Conservation (phyloP, 257 asterid species). For the Nicotiana benthamiana region DNA sequence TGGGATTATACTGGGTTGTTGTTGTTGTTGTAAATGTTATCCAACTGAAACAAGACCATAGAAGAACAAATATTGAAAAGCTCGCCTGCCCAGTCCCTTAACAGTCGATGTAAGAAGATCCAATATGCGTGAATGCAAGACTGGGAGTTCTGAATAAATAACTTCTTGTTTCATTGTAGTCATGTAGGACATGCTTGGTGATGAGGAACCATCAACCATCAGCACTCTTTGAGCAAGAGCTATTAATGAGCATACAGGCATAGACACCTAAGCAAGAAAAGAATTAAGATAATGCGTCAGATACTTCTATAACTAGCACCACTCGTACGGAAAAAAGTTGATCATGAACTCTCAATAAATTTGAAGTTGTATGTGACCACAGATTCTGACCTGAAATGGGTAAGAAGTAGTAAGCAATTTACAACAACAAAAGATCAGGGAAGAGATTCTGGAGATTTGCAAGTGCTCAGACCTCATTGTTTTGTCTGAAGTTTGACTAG, state of each 20-base stretch:
- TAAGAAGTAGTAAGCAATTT: constrained; percentile 60
- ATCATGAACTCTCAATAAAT: neutral
- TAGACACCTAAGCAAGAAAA: constrained; percentile 48
- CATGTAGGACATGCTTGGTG: constrained; percentile 42
- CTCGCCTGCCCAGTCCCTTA: constrained; percentile 65
- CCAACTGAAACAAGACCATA: neutral
- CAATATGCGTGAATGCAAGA: constrained; percentile 53
- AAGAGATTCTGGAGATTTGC: constrained; percentile 57
- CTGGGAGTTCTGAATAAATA: constrained; percentile 67
- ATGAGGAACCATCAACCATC: constrained; percentile 64
- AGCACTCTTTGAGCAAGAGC: constrained; percentile 70
- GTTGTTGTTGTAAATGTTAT: too few species aligned
- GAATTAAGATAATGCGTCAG: neutral
- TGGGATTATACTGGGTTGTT: too few species aligned
- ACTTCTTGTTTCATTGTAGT: constrained; percentile 53
- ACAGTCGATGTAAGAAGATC: constrained; percentile 62
- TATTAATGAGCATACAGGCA: constrained; percentile 52
- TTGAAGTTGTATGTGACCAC: neutral
- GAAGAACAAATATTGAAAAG: neutral
- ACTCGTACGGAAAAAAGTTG: neutral
- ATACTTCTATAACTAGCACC: neutral
- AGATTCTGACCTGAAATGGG: constrained; percentile 60
- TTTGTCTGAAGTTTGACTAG: constrained; percentile 33
- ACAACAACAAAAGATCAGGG: constrained; percentile 66
- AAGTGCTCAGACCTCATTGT: constrained; percentile 61